Base-by-base conservation (phyloP, 352 stramenopile genomes). In the Pythium aristosporum region DNA sequence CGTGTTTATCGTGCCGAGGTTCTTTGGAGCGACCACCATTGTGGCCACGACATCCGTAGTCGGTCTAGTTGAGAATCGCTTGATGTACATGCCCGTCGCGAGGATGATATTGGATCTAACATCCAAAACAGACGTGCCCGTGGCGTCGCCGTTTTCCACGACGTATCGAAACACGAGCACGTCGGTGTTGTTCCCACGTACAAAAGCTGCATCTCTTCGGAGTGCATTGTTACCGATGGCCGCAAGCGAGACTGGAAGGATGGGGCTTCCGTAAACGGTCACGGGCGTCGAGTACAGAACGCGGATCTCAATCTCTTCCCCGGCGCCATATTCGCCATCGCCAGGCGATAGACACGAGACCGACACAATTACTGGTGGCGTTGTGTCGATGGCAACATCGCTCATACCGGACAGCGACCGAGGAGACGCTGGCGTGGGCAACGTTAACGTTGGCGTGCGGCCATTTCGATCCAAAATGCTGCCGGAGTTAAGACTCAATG, bases 381-480 rank as follows among this genome's bases (percentile, higher is more conserved):
- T 89, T 15, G 85, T 91, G 44, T 94, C 75, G 44, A 96, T 90
- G 3, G 79, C 61, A 5, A 94, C 73, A 39, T 57, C 70, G 42
- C 77, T 90, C 10, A 73, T 83, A 25, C 74, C 75, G 16, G 69
- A 68, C 2, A 91, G 53, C 11, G 85, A 91, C 18, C 63, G 64
- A 9, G 69, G 37, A 11, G 69, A 81, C 6, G 62, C 75, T 28
- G 83, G 43, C 0, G 64, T 70, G 2, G 87, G 87, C 0, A 96
- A 56, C 0, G 72, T 82, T n/a, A 94, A 56, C 8, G 63, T 57
- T 5, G 85, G 79, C 12, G 66, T 75, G 1, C 81, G 88, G 9
- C 73, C 72, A 69, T 92, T 90, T 5, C 87, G 79, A 64, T 96
- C 85, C 12, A 72, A 56, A 51, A 96, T 92, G 15, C 55, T 76